Evolutionary conservation across 345 rosid genomes (phyloP).

Genomic region (Passiflora organensis): DNA sequence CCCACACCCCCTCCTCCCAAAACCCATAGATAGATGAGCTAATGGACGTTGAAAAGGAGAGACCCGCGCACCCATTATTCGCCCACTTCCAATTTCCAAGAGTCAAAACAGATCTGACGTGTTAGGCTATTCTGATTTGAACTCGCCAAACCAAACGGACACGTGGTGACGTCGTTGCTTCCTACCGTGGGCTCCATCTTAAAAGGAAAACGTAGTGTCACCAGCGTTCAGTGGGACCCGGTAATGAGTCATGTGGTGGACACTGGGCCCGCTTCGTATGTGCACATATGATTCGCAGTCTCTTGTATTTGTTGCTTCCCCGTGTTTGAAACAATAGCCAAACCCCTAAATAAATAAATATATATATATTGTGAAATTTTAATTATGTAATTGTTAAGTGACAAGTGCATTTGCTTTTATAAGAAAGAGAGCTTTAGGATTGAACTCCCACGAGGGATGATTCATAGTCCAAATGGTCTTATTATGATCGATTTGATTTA

Average conservation of each 20-base stretch:
- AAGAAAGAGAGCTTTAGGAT: too few species aligned
- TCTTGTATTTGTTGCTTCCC: too few species aligned
- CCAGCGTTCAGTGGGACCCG: not conserved
- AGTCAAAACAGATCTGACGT: conserved; percentile 10
- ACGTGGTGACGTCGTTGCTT: conserved; percentile 17
- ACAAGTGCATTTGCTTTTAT: too few species aligned
- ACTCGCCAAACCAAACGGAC: conserved; percentile 1
- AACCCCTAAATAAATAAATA: not conserved
- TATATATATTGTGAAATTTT: not conserved
- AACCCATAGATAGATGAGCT: not conserved
- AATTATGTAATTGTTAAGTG: not conserved
- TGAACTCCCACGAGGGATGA: too few species aligned
- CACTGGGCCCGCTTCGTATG: not conserved
- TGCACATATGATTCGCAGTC: not conserved
- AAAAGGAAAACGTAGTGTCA: too few species aligned
- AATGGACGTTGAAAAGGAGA: not conserved
- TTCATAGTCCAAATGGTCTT: too few species aligned
- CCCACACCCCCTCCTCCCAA: too few species aligned
- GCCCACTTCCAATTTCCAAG: conserved; percentile 6
- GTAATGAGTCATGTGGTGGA: not conserved
- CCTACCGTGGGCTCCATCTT: not conserved
- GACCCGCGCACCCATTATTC: conserved; percentile 10
- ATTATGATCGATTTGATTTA: too few species aligned
- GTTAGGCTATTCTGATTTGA: conserved; percentile 7
- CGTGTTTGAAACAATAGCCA: too few species aligned